A percentile compares a stretch with the other conserved stretches of the same genome.
Conservation (phyloP, 768 basidiomycete species). For the Melanogaster broomeanus region DNA sequence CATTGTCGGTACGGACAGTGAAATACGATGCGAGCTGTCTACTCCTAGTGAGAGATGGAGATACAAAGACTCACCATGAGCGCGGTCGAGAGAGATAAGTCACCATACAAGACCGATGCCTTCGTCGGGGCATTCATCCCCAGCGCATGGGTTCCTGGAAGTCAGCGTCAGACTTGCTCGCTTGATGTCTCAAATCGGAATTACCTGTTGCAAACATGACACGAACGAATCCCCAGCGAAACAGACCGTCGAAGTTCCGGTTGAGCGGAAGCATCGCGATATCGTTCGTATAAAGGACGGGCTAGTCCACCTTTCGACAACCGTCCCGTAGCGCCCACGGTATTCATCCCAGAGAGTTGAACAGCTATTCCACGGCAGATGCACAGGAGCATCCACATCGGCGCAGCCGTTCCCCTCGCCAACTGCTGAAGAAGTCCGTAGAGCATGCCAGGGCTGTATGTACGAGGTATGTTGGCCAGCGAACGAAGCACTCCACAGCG, state of each 20-base stretch:
- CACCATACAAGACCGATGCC: constrained; percentile 63
- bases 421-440: constrained; percentile 47
- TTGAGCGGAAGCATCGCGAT: neutral
- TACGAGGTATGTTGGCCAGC: constrained; percentile 44
- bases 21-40: constrained; percentile 2
- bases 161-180: neutral
- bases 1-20: constrained; percentile 79
- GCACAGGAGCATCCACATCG: constrained; percentile 47
- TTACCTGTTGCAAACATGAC: constrained; percentile 68
- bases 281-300: neutral
- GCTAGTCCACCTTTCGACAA: constrained; percentile 54
- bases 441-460: constrained; percentile 49
- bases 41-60: neutral
- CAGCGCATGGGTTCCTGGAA: constrained; percentile 62
- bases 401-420: constrained; percentile 31
- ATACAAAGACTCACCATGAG: constrained; percentile 48
- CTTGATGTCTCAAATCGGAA: neutral
- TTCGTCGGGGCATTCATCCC: constrained; percentile 77
- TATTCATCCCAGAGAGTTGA: constrained; percentile 73
- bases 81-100: constrained; percentile 61
- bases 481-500: no score
- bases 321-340: constrained; percentile 53
- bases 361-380: constrained; percentile 64
- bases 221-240: constrained; percentile 61
- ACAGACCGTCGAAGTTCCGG: constrained; percentile 35